A percentile compares a stretch with the other conserved stretches of the same genome.
Conservation (phyloP, 371 early-diverging fungal species). For the Rhizopus microsporus region DNA sequence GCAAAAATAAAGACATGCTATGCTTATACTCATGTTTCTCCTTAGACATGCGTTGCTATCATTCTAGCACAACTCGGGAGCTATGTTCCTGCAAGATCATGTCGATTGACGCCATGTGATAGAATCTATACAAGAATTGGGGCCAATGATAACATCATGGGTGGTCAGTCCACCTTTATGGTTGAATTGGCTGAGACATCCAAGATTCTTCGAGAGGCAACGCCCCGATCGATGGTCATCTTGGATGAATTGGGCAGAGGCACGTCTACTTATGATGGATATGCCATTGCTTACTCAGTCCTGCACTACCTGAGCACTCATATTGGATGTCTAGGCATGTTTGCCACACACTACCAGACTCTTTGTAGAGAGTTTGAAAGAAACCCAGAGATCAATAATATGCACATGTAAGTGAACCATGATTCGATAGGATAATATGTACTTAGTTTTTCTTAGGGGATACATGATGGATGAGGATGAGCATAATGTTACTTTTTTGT, state of each 20-base stretch:
- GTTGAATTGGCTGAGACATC: slow-evolving; percentile 97
- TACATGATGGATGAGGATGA: slow-evolving; percentile 82
- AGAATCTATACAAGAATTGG: slow-evolving; percentile 97
- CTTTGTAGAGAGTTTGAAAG: slow-evolving; percentile 84
- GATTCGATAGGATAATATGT: neutral
- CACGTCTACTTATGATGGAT: slow-evolving; percentile 98
- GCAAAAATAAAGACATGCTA: neutral
- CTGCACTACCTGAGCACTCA: slow-evolving; percentile 84
- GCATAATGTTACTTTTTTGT: slow-evolving; percentile 94
- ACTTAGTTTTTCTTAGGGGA: slow-evolving; percentile 48
- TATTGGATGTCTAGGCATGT: slow-evolving; percentile 89
- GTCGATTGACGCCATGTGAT: slow-evolving; percentile 88
- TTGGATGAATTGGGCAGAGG: slow-evolving; percentile 99
- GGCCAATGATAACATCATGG: slow-evolving; percentile 96
- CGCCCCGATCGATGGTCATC: slow-evolving; percentile 94
- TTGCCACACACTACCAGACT: slow-evolving; percentile 98
- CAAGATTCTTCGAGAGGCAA: slow-evolving; percentile 92
- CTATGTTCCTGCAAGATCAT: slow-evolving; percentile 89
- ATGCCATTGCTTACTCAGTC: slow-evolving; percentile 96
- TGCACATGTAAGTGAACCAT: slow-evolving; percentile 58
- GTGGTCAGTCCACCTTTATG: slow-evolving; percentile 99
- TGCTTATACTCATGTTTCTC: neutral
- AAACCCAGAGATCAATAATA: slow-evolving; percentile 60
- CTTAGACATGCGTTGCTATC: slow-evolving; percentile 90
- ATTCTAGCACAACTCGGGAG: slow-evolving; percentile 99